phyloP scores from a whole-genome alignment of 306 rosid species.

The Cucurbita ficifolia region DNA sequence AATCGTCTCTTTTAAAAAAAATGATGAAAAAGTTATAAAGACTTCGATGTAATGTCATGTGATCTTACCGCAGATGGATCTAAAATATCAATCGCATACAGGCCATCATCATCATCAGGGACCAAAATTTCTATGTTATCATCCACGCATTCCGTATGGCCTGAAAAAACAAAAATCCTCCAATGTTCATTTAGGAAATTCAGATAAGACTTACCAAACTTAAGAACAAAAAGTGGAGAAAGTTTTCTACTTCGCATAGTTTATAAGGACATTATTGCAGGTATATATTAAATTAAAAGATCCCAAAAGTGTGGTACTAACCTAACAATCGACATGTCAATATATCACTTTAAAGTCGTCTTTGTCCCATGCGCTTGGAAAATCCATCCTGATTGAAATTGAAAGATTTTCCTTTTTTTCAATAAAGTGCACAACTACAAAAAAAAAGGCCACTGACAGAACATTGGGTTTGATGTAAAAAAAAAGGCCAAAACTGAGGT shows the following conservation, averaged over 20 bases:
- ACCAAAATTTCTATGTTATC: slow-evolving; percentile 40
- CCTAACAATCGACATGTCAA: neutral
- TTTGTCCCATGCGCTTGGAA: slow-evolving; percentile 1
- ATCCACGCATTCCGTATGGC: slow-evolving; percentile 59
- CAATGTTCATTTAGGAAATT: neutral
- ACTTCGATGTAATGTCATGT: neutral
- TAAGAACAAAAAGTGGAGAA: neutral
- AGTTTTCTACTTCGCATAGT: neutral
- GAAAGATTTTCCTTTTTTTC: neutral
- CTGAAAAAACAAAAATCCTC: slow-evolving; percentile 20
- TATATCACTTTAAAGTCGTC: neutral
- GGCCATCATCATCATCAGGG: slow-evolving; percentile 68
- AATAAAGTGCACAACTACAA: neutral
- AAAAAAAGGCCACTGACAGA: neutral
- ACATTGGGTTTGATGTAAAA: neutral
- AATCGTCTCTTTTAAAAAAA: too few species aligned
- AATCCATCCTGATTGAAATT: neutral
- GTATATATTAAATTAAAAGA: neutral
- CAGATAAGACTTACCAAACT: neutral
- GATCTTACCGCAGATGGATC: slow-evolving; percentile 63
- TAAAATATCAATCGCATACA: slow-evolving; percentile 82
- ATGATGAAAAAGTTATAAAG: neutral
- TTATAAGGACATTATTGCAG: neutral
- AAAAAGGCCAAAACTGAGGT: neutral
- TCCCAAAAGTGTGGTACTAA: neutral